Percentiles rank a stretch among this genome's conserved stretches.
Evolutionary conservation across 2,329 filamentous ascomycete species (phyloP).

Genomic region (Colletotrichum coccodes): DNA sequence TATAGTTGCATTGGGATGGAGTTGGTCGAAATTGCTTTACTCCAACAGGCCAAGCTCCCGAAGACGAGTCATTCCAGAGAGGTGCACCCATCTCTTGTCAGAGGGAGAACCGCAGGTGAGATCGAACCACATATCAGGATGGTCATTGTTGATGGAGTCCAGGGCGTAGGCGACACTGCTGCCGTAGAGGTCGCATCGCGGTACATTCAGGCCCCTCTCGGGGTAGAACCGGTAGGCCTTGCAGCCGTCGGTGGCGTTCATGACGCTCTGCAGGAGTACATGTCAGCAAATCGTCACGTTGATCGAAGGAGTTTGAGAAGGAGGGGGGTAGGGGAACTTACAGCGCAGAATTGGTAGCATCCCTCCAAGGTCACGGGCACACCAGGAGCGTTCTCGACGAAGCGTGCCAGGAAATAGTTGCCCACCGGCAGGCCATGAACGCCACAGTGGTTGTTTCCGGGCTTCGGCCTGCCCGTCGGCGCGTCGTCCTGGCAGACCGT

Average conservation of each 20-base stretch:
- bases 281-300: background rate
- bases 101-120: slow-evolving; percentile 47
- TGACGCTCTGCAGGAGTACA: slow-evolving; percentile 39
- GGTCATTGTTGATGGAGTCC: slow-evolving; percentile 40
- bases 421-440: slow-evolving; percentile 48
- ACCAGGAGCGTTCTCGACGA: slow-evolving; percentile 44
- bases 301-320: background rate
- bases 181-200: slow-evolving; percentile 49
- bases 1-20: no score
- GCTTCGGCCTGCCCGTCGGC: slow-evolving; percentile 43
- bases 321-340: slow-evolving; percentile 34
- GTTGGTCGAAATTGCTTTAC: background rate
- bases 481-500: slow-evolving; percentile 43
- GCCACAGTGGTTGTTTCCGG: slow-evolving; percentile 47
- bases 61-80: slow-evolving; percentile 27
- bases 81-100: slow-evolving; percentile 36
- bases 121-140: slow-evolving; percentile 48
- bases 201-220: slow-evolving; percentile 40
- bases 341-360: slow-evolving; percentile 54
- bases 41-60: slow-evolving; percentile 18
- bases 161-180: slow-evolving; percentile 43
- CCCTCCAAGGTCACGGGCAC: slow-evolving; percentile 49
- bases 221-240: slow-evolving; percentile 48
- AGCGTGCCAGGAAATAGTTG: slow-evolving; percentile 50
- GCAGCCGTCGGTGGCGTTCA: slow-evolving; percentile 44